Evolutionary conservation across 148 eudicot species (phyloP).

Genomic region (Spergularia bocconei): DNA sequence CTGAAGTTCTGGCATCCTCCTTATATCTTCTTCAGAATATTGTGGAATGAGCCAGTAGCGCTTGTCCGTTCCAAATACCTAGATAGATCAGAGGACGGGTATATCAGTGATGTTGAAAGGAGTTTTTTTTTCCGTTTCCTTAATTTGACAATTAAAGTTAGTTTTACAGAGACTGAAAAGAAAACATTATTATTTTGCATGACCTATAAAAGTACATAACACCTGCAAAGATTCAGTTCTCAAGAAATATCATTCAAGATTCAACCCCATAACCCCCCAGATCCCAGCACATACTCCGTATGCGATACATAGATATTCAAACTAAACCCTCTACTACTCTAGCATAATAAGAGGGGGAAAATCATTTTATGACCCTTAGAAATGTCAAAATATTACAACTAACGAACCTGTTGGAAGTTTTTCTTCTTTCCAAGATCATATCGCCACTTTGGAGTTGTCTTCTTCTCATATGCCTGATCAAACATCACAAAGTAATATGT

Average conservation of each 20-base stretch:
- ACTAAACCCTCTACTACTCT: too few species aligned
- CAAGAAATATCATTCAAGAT: too few species aligned
- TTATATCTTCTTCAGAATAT: constrained; percentile 80
- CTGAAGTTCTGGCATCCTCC: constrained; percentile 89
- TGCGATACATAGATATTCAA: too few species aligned
- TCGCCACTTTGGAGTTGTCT: constrained; percentile 80
- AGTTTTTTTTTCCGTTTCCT: too few species aligned
- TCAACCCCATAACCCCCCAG: too few species aligned
- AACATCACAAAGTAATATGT: background rate
- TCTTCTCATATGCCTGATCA: constrained; percentile 92
- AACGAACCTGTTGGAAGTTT: constrained; percentile 85
- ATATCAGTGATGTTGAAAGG: too few species aligned
- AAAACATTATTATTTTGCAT: too few species aligned
- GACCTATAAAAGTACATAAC: too few species aligned
- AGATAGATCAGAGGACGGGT: background rate
- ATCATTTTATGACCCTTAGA: background rate
- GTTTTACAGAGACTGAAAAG: background rate
- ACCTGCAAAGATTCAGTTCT: too few species aligned
- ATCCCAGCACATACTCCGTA: too few species aligned
- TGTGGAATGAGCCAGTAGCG: constrained; percentile 79
- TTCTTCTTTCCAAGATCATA: constrained; percentile 91
- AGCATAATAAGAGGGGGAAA: too few species aligned
- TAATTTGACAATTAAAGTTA: background rate
- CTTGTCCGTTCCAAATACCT: constrained; percentile 87
- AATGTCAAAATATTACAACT: background rate